Percentiles rank a stretch among this genome's conserved stretches.
Evolutionary conservation across 768 basidiomycete genomes (phyloP).

Genomic region (Holtermannia corniformis): DNA sequence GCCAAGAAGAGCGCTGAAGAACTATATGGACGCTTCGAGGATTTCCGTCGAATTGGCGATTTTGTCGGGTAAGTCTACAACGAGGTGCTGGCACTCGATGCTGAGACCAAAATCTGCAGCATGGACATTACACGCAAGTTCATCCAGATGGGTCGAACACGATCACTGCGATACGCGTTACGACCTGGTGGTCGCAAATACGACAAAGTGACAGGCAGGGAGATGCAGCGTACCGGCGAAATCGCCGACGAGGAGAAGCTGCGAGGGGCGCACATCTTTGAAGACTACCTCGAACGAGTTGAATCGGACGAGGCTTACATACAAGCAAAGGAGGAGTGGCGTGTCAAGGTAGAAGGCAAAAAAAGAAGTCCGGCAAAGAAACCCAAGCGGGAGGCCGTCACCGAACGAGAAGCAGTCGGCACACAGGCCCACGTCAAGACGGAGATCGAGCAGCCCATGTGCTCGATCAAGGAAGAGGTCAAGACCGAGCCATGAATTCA

Average conservation of each 20-base stretch:
- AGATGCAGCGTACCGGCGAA: constrained; percentile 29
- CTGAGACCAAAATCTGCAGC: constrained; percentile 4
- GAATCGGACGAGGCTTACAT: constrained; percentile 29
- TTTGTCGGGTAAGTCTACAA: constrained; percentile 23
- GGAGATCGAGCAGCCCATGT: too few species aligned
- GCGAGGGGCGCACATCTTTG: constrained; percentile 30
- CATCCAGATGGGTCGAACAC: constrained; percentile 38
- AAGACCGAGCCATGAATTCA: too few species aligned
- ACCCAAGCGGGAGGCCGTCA: too few species aligned
- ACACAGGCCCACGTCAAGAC: too few species aligned
- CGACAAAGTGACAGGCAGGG: constrained; percentile 12
- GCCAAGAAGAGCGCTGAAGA: constrained; percentile 20
- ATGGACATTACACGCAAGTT: constrained; percentile 40
- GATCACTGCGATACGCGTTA: constrained; percentile 37
- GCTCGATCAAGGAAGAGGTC: too few species aligned
- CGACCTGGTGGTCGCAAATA: constrained; percentile 35
- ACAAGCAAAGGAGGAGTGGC: constrained; percentile 20
- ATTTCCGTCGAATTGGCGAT: constrained; percentile 18
- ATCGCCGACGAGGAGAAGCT: constrained; percentile 34
- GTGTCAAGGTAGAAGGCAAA: constrained; percentile 1
- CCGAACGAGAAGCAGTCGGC: too few species aligned
- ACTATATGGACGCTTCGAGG: constrained; percentile 25
- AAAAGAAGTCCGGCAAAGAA: too few species aligned
- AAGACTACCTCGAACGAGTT: constrained; percentile 17
- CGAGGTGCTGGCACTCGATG: not conserved